Evolutionary conservation across 2,329 filamentous ascomycete species (phyloP).

Genomic region (Coniochaeta pulveracea): DNA sequence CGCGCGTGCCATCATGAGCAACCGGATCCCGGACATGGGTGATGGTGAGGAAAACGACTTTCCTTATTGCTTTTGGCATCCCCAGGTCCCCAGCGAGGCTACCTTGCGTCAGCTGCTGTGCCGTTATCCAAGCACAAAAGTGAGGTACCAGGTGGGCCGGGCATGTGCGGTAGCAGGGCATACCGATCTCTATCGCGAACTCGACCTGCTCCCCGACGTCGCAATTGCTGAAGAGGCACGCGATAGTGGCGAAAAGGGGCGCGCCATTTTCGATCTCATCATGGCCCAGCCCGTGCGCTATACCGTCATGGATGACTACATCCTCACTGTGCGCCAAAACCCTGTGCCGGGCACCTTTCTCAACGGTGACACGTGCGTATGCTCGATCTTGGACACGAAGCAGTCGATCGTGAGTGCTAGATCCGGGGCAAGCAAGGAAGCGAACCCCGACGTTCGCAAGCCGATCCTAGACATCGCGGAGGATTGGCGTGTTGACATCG

Average conservation of each 20-base stretch:
- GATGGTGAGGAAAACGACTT: constrained; percentile 3
- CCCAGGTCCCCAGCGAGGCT: constrained; percentile 13
- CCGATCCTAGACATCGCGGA: constrained; percentile 18
- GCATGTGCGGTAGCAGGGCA: constrained; percentile 27
- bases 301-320: constrained; percentile 24
- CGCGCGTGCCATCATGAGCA: constrained; percentile 9
- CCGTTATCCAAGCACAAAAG: constrained; percentile 17
- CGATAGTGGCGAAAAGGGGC: neutral
- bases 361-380: constrained; percentile 22
- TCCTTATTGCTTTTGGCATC: constrained; percentile 9
- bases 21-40: constrained; percentile 4
- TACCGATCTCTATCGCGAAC: constrained; percentile 15
- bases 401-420: neutral
- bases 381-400: constrained; percentile 4
- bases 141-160: constrained; percentile 23
- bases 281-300: constrained; percentile 16
- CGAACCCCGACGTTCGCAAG: neutral
- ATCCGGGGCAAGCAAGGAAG: neutral
- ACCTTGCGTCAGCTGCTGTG: constrained; percentile 20
- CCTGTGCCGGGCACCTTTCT: constrained; percentile 8
- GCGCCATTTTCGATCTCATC: constrained; percentile 18
- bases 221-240: constrained; percentile 7
- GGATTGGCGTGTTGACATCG: constrained; percentile 11
- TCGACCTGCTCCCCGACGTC: constrained; percentile 7
- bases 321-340: constrained; percentile 10